Evolutionary conservation across 139 green algal species (phyloP), one percentile per base, ranked within the genome.

Genomic region (Eudorina sp.): DNA sequence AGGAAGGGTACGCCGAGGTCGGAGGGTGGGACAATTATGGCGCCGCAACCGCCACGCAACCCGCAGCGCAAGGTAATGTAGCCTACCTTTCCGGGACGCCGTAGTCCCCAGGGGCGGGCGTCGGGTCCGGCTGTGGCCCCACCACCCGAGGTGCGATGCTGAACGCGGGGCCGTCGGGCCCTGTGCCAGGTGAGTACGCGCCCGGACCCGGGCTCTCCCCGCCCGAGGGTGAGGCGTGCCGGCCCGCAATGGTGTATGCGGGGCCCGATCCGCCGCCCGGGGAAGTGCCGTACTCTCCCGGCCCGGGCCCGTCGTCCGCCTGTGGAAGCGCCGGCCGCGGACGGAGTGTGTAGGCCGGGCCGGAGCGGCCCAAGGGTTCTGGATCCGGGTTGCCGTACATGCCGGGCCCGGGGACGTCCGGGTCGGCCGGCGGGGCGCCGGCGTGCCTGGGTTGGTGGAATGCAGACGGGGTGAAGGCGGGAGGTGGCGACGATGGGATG

Each of bases 311-410:
- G 43, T 69, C 48, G 13, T 43, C 68, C 27, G 81, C 62, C 60
- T 51, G 66, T n/a, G 8, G 46, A 0, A 51, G 58, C 19, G 38
- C 25, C 1, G 66, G 16, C 16, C 64, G 36, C 41, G 80, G 43
- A 0, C 82, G 46, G 21, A 92, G 27, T 25, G 89, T 89, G 75
- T 89, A 92, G 45, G 82, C 83, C 62, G 89, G 89, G 36, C 75
- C 89, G 64, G 83, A 82, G 31, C 40, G 64, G 46, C 82, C 82
- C 41, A 86, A 34, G 53, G 55, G 25, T 6, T 85, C 78, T 16
- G 45, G 58, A 41, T 89, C 41, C 4, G 85, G 85, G 34, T 74
- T 68, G 25, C 72, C 58, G 76, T 90, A 90, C 43, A 55, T 55
- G 18, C 85, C 85, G 31, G 85, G 85, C 6, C 74, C 74, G 38